A percentile compares a stretch with the other conserved stretches of the same genome.
These are phyloP conservation scores for Penicillium diatomitis DNA, from an alignment of 495 filamentous ascomycete genomes.

Conservation along the genomic window DNA sequence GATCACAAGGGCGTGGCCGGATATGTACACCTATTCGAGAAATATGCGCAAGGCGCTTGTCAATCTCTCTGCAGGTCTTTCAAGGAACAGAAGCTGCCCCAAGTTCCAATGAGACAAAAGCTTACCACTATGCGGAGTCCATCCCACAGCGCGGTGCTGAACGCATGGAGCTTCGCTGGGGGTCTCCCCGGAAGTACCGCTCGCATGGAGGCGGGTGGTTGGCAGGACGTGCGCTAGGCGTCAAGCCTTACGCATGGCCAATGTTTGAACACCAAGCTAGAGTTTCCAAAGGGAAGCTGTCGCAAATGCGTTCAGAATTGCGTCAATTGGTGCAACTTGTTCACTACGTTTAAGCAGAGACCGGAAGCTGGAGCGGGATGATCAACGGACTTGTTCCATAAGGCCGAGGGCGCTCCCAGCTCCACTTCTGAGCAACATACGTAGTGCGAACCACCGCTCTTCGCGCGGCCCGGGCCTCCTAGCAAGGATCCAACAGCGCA, in stretches of 20 bases:
- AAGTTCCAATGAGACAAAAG: background rate
- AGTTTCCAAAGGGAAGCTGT: background rate
- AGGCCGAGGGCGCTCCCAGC: constrained; percentile 19
- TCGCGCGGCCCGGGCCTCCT: background rate
- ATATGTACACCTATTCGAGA: constrained; percentile 68
- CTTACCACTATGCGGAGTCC: constrained; percentile 70
- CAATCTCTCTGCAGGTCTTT: constrained; percentile 4
- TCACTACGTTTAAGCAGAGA: too few relatives aligned
- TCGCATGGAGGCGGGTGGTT: constrained; percentile 48
- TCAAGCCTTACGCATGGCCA: constrained; percentile 33
- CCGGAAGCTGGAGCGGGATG: constrained; percentile 13
- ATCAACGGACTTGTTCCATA: background rate
- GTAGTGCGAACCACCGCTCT: constrained; percentile 2
- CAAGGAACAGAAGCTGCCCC: background rate
- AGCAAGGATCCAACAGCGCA: background rate
- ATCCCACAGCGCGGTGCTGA: constrained; percentile 79
- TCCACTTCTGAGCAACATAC: constrained; percentile 17
- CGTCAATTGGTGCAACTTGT: too few relatives aligned
- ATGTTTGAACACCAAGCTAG: background rate
- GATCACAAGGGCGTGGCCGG: constrained; percentile 76
- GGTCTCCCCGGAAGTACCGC: constrained; percentile 86
- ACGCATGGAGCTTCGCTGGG: constrained; percentile 79
- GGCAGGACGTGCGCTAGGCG: constrained; percentile 19
- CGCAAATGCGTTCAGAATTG: too few relatives aligned
- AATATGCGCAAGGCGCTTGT: constrained; percentile 8